Base-by-base conservation (phyloP, 1,284 basidiomycete genomes). In the Earliella scabrosa region DNA sequence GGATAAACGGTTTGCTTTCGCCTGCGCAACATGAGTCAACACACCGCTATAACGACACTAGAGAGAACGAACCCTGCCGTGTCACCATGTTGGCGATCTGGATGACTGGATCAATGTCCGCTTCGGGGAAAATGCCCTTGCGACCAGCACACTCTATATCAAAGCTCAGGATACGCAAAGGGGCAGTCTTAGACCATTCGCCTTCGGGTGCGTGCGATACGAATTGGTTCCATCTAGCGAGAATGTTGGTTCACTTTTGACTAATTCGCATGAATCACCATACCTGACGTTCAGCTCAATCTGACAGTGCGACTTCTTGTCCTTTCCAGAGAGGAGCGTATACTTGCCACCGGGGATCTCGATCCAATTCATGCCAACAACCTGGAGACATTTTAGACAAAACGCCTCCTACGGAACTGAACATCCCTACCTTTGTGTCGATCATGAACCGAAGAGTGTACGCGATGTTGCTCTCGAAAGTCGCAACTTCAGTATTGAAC, bases 41-140 rank as follows among this genome's bases (percentile, higher is more conserved):
- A n/a, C n/a, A n/a, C n/a, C n/a, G n/a, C n/a, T n/a, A n/a, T n/a
- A n/a, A n/a, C n/a, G n/a, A n/a, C 16, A 18, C 21, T 10, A 35
- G 61, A 41, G 4, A 10, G 20, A 9, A 61, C 75, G 31, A 54
- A 93, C 95, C 95, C 82, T 98, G 96, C 2, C 90, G 81, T 27
- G 95, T 97, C 1, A 98, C 95, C 95, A 98, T 97, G 69, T 94
- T 96, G 1, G 95, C 95, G 55, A 98, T 97, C 67, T 98, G 95
- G 66, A 98, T 98, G 55, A 98, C 93, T 3, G 95, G 95, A 70
- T 98, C 95, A 23, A 83, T 73, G 14, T 88, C 77, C 2, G 95
- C 81, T 69, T 98, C 96, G 0, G 95, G 95, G 68, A 98, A 98
- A 62, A 97, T 91, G 41, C 95, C 95, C 68, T 97, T 97, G 20